Base-by-base conservation (phyloP, 768 basidiomycete species). In the Leccinum disarticulatum region DNA sequence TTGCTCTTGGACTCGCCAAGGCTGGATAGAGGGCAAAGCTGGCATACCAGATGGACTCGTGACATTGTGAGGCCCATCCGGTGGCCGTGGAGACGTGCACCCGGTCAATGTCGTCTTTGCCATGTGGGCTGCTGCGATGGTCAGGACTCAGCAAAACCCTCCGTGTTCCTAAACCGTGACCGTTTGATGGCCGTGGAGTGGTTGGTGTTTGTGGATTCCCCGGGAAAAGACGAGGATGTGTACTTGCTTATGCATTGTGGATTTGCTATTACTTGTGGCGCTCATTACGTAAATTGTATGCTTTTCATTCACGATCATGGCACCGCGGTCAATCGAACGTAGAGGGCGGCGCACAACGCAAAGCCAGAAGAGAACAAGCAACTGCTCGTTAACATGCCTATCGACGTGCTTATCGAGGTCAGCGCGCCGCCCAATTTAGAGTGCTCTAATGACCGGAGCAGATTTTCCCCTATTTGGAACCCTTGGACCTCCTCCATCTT, bases 81-180 rank as follows among this genome's bases (percentile, higher is more conserved):
- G 89, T 13, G 88, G 88, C 10, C 82, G 86, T 33, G 88, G 95
- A 67, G 96, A 98, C 65, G 67, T 98, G 52, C 97, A 99, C 74
- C 76, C 84, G 41, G 86, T 87, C 46, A 87, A 87, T 68, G 61
- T 91, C 36, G 69, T 95, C n/a, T 93, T 94, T 73, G 88, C 78
- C 7, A 70, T 80, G 13, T 98, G 95, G 95, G 96, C 91, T 9
- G 89, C 94, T 15, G 90, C 91, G 52, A 98, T 99, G 96, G 91
- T 99, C 63, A 22, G 22, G 22, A 22, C 22, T 22, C 22, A 95
- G 93, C 81, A 98, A 98, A 78, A 98, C 97, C 15, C 79, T 99
- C 50, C 83, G 87, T 53, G 85, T 98, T 54, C 91, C 92, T 13
- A 94, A 94, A 76, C 66, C 83, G 50, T 91, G 74, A 81, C 35